Conservation (phyloP, 805 yeast species). For the Clavispora carvajalis region DNA sequence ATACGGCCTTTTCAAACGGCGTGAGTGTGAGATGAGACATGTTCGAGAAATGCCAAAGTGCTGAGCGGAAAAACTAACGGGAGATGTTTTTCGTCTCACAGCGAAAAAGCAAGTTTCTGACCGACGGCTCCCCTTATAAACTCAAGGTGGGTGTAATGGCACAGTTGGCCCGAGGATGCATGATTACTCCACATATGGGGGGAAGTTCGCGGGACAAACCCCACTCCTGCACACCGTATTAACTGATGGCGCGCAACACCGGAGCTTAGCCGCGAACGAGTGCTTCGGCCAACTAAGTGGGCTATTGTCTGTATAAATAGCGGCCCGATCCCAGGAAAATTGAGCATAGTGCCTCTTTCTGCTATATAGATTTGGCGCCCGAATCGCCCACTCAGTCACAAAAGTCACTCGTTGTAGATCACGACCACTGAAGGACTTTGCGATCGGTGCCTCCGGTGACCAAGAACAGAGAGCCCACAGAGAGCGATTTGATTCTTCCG, state of each 20-base stretch:
- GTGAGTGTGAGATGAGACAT: constrained; percentile 24
- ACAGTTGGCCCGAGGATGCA: not conserved
- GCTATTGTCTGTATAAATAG: too few relatives aligned
- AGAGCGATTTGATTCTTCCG: constrained; percentile 44
- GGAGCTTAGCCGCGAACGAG: too few relatives aligned
- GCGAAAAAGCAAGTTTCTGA: too few relatives aligned
- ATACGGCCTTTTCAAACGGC: constrained; percentile 74
- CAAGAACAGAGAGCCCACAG: constrained; percentile 31
- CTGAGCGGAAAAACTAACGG: not conserved
- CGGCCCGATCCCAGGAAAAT: too few relatives aligned
- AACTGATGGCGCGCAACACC: too few relatives aligned
- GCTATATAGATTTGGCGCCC: not conserved
- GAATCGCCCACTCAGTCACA: too few relatives aligned
- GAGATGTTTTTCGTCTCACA: too few relatives aligned
- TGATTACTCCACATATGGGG: not conserved
- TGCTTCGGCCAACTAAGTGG: too few relatives aligned
- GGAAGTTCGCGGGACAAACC: not conserved
- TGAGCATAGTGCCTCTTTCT: not conserved
- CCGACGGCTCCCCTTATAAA: too few relatives aligned
- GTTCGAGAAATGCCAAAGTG: not conserved
- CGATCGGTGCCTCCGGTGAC: constrained; percentile 47
- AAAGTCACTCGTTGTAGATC: not conserved
- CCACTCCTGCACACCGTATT: not conserved
- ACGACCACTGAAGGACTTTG: constrained; percentile 6
- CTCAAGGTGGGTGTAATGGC: too few relatives aligned